Percentiles rank a stretch among this genome's conserved stretches.
Conservation (phyloP, 352 stramenopile species). For the Albugo candida region DNA sequence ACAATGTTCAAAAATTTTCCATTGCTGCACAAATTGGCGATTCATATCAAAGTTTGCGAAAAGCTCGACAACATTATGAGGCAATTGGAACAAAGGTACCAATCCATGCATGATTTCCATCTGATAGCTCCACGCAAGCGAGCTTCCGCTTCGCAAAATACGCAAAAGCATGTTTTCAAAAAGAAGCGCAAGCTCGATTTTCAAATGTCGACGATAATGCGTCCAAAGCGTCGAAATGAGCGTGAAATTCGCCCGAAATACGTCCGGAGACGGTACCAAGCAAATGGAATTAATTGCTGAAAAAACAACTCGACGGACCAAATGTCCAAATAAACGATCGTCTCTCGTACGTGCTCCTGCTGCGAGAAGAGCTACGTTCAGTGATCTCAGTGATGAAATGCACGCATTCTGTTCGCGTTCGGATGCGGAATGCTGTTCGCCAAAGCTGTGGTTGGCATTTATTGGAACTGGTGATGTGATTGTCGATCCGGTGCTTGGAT, state of each 20-base stretch:
- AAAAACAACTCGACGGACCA: conserved; percentile 58
- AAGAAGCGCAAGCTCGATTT: conserved; percentile 60
- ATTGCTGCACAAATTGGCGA: conserved; percentile 47
- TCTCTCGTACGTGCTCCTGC: conserved; percentile 25
- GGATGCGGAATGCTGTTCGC: background rate
- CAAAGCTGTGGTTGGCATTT: background rate
- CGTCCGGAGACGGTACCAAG: conserved; percentile 28
- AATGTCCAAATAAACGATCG: conserved; percentile 42
- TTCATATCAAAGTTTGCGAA: conserved; percentile 81
- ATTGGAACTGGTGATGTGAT: too few relatives aligned
- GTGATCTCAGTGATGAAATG: conserved; percentile 36
- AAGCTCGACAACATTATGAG: conserved; percentile 75
- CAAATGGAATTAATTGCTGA: conserved; percentile 43
- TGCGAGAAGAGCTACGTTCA: conserved; percentile 51
- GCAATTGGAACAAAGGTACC: conserved; percentile 54
- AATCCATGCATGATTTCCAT: conserved; percentile 65
- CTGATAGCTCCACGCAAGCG: conserved; percentile 30
- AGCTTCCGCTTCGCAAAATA: conserved; percentile 31
- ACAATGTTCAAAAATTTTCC: conserved; percentile 78
- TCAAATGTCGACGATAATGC: conserved; percentile 63
- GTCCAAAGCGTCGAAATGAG: conserved; percentile 69
- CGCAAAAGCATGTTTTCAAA: conserved; percentile 70
- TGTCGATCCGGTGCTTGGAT: too few relatives aligned
- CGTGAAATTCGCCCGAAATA: conserved; percentile 39
- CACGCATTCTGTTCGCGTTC: conserved; percentile 39